A percentile compares a stretch with the other conserved stretches of the same genome.
These are phyloP conservation scores for Russula sp. DNA, from an alignment of 768 basidiomycete genomes.

Conservation along the genomic window DNA sequence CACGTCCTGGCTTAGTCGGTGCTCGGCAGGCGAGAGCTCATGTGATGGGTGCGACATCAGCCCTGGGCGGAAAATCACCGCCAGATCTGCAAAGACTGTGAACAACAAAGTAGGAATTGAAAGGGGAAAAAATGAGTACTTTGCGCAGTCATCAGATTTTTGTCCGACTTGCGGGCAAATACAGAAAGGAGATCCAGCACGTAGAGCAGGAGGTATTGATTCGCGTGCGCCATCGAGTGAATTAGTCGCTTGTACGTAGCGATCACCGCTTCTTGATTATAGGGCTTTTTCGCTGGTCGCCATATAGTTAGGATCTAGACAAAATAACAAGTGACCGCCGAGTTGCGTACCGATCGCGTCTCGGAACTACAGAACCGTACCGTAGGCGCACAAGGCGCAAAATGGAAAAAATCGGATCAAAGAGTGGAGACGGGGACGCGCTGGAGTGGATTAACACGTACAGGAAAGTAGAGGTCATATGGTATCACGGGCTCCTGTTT, in stretches of 20 bases:
- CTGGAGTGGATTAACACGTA: constrained; percentile 36
- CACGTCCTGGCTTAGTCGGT: constrained; percentile 81
- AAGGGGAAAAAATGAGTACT: constrained; percentile 47
- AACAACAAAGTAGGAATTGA: not conserved
- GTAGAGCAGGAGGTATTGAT: constrained; percentile 95
- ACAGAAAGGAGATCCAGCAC: constrained; percentile 94
- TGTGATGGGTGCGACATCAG: constrained; percentile 85
- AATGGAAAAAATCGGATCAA: constrained; percentile 18
- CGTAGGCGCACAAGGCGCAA: not conserved
- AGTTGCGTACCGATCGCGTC: constrained; percentile 56
- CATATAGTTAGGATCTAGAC: constrained; percentile 13
- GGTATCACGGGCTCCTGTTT: constrained; percentile 91
- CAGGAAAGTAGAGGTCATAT: constrained; percentile 77
- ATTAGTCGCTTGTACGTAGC: constrained; percentile 80
- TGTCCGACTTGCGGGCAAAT: constrained; percentile 83
- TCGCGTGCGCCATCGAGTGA: constrained; percentile 73
- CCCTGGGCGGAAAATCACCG: constrained; percentile 95
- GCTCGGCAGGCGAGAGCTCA: constrained; percentile 79
- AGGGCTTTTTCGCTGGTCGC: constrained; percentile 53
- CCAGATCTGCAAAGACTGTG: constrained; percentile 56
- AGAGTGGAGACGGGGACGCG: not conserved
- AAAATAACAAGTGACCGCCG: not conserved
- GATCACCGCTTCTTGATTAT: constrained; percentile 65
- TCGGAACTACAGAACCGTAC: constrained; percentile 50
- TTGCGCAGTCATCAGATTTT: constrained; percentile 92